Conservation (phyloP, 129 eudicot genomes). For the Mikania micrantha region DNA sequence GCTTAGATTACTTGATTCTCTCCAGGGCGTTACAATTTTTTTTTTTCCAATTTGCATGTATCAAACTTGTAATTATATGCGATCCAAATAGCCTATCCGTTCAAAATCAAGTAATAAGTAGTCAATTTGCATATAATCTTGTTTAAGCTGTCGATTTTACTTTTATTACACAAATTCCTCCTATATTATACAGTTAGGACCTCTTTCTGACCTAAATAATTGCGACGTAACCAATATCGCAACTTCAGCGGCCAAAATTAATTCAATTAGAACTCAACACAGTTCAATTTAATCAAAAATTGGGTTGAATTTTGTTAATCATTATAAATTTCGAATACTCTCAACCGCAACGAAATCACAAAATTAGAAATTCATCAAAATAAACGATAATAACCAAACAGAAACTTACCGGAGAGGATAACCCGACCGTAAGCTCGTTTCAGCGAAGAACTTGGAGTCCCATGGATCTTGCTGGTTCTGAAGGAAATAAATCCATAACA, state of each 20-base stretch:
- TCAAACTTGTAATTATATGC: background rate
- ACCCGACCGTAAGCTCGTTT: constrained; percentile 58
- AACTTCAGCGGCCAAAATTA: constrained; percentile 2
- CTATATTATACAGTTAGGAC: background rate
- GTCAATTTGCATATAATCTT: background rate
- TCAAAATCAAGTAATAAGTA: background rate
- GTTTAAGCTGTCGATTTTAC: background rate
- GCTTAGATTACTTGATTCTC: background rate
- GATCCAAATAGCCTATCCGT: background rate
- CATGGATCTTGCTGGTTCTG: constrained; percentile 50
- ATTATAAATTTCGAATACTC: background rate
- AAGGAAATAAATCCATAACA: constrained; percentile 66
- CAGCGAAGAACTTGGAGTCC: constrained; percentile 78
- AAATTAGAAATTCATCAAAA: background rate
- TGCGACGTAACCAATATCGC: background rate
- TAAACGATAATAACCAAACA: background rate
- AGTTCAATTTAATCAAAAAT: background rate
- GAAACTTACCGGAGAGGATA: constrained; percentile 57
- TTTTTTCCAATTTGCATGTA: too few relatives aligned
- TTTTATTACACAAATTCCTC: background rate
- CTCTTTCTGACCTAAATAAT: background rate
- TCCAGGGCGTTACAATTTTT: background rate
- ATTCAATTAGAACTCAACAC: background rate
- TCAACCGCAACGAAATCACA: background rate
- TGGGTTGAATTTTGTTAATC: background rate